phyloP scores from a whole-genome alignment of 2,329 filamentous ascomycete species.

The Talaromyces amestolkiae region DNA sequence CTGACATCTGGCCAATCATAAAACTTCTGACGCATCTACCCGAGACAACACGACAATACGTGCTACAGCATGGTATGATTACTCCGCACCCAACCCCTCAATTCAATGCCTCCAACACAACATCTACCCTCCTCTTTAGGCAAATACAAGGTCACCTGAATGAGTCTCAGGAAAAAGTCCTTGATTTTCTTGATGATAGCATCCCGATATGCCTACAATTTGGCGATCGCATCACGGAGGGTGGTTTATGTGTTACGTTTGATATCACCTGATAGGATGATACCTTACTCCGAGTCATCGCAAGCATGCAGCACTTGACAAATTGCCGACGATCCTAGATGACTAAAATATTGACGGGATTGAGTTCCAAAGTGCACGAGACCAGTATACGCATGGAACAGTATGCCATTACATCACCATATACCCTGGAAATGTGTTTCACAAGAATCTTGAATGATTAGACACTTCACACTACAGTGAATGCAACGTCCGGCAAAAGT shows the following conservation, averaged over 20 bases:
- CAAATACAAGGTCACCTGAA: not conserved
- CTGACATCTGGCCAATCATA: not conserved
- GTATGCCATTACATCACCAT: not conserved
- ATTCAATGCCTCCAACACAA: not conserved
- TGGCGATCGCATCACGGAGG: not conserved
- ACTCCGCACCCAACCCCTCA: slow-evolving; percentile 11
- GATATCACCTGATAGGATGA: slow-evolving; percentile 7
- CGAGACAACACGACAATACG: slow-evolving; percentile 4
- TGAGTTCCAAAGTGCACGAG: not conserved
- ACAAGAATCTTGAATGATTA: not conserved
- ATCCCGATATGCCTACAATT: not conserved
- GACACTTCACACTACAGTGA: not conserved
- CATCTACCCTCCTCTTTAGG: not conserved
- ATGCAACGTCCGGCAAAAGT: not conserved
- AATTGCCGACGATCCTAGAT: not conserved
- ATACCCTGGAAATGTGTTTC: not conserved
- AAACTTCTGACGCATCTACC: not conserved
- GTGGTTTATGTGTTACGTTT: not conserved
- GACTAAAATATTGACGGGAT: not conserved
- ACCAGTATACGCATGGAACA: not conserved
- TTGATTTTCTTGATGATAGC: not conserved
- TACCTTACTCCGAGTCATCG: not conserved
- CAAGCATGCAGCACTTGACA: not conserved
- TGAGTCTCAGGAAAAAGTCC: not conserved
- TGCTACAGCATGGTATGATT: not conserved